phyloP scores from a whole-genome alignment of 2,329 filamentous ascomycete species.

The Lachnellula willkommii region DNA sequence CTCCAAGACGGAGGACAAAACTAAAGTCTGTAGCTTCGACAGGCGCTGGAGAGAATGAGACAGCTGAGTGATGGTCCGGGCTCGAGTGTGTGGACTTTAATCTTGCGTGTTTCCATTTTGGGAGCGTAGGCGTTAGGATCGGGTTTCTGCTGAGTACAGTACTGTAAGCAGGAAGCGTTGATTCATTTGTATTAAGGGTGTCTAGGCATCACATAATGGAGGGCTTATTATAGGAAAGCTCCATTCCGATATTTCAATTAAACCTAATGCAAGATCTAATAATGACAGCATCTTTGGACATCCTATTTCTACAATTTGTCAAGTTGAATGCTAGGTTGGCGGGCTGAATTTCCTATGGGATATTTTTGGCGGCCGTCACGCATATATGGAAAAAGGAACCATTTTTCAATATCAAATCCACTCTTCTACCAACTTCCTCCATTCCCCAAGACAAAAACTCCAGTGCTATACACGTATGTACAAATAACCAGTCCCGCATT shows the following conservation, averaged over 20 bases:
- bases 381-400: too few relatives aligned
- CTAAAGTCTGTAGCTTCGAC: conserved; percentile 25
- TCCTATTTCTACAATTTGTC: too few relatives aligned
- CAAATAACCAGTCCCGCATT: neutral
- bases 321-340: too few relatives aligned
- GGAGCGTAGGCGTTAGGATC: conserved; percentile 8
- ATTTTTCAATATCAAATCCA: neutral
- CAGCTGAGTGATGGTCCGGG: neutral
- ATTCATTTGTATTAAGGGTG: neutral
- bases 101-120: neutral
- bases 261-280: too few relatives aligned
- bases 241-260: too few relatives aligned
- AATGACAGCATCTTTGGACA: too few relatives aligned
- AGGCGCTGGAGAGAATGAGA: conserved; percentile 4
- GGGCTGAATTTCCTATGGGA: too few relatives aligned
- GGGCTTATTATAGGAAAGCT: too few relatives aligned
- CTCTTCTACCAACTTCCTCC: neutral
- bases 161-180: neutral
- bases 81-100: neutral
- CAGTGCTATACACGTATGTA: neutral
- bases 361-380: too few relatives aligned
- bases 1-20: conserved; percentile 29
- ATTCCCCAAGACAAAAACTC: neutral
- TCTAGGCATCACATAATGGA: too few relatives aligned
- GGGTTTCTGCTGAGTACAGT: neutral